Conservation (phyloP, 1,284 basidiomycete species). For the Acaromyces ingoldii region DNA sequence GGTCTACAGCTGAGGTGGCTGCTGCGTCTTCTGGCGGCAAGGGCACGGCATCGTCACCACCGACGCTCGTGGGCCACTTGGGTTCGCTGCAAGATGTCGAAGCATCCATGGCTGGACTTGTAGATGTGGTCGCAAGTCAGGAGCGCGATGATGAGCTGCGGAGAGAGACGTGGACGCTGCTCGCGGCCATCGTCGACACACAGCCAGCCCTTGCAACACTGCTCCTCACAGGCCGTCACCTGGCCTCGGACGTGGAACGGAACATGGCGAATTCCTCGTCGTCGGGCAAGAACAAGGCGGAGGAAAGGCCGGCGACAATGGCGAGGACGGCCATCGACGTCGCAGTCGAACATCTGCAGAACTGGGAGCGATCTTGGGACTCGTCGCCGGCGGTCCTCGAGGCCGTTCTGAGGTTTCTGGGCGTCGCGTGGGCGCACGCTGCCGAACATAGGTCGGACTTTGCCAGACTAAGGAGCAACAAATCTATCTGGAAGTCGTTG, state of each 20-base stretch:
- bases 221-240: conserved; percentile 68
- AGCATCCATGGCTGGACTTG: conserved; percentile 22
- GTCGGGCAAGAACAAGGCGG: conserved; percentile 29
- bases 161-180: conserved; percentile 73
- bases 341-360: conserved; percentile 63
- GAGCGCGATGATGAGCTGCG: conserved; percentile 65
- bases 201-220: conserved; percentile 81
- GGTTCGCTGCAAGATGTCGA: conserved; percentile 48
- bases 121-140: conserved; percentile 52
- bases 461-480: conserved; percentile 59
- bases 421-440: conserved; percentile 75
- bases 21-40: too few species aligned
- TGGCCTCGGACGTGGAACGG: conserved; percentile 46
- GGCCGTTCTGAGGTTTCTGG: conserved; percentile 70
- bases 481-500: conserved; percentile 10
- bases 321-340: too few species aligned
- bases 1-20: neutral
- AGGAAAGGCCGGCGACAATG: too few species aligned
- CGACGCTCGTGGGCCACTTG: conserved; percentile 36
- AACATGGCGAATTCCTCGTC: conserved; percentile 27
- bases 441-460: conserved; percentile 67
- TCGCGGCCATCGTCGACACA: conserved; percentile 72
- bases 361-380: conserved; percentile 70
- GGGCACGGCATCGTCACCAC: conserved; percentile 1
- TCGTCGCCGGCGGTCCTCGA: conserved; percentile 70